These are phyloP conservation scores for Metschnikowia proteae DNA, from an alignment of 805 yeast genomes.

Conservation along the genomic window DNA sequence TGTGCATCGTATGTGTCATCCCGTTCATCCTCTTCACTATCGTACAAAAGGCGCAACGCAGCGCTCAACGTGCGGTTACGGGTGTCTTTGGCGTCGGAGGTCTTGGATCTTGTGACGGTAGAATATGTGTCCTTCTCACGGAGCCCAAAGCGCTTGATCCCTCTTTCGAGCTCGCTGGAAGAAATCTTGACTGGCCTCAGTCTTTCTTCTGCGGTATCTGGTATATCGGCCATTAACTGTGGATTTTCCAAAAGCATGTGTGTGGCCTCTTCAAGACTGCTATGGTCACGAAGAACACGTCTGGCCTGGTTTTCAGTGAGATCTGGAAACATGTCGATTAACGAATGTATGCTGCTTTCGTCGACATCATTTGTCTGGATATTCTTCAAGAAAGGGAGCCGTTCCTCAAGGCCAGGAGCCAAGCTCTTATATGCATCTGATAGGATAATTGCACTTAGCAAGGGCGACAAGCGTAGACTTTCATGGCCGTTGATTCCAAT, in stretches of 20 bases:
- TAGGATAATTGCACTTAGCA: conserved; percentile 51
- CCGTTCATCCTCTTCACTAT: conserved; percentile 79
- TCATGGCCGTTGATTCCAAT: conserved; percentile 43
- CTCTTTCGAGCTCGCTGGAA: conserved; percentile 12
- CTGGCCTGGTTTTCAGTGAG: conserved; percentile 45
- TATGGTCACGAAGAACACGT: conserved; percentile 46
- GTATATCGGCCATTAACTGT: conserved; percentile 29
- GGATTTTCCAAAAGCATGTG: conserved; percentile 64
- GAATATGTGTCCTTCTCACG: conserved; percentile 22
- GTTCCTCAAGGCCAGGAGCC: conserved; percentile 50
- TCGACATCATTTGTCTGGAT: conserved; percentile 7
- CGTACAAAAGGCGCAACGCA: conserved; percentile 62
- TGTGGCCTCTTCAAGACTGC: conserved; percentile 55
- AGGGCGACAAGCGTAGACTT: conserved; percentile 47
- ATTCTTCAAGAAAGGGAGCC: conserved; percentile 44
- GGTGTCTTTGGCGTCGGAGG: conserved; percentile 29
- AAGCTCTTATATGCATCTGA: conserved; percentile 44
- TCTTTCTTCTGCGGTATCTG: conserved; percentile 7
- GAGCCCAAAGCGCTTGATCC: conserved; percentile 14
- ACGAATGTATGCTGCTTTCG: conserved; percentile 36
- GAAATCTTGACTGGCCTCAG: conserved; percentile 1
- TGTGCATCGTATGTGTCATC: conserved; percentile 72
- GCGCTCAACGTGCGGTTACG: conserved; percentile 55
- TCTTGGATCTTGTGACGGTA: not conserved
- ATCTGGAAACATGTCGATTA: conserved; percentile 66